Evolutionary conservation across 805 yeast genomes (phyloP).

Genomic region (Priceomyces fermenticarens): DNA sequence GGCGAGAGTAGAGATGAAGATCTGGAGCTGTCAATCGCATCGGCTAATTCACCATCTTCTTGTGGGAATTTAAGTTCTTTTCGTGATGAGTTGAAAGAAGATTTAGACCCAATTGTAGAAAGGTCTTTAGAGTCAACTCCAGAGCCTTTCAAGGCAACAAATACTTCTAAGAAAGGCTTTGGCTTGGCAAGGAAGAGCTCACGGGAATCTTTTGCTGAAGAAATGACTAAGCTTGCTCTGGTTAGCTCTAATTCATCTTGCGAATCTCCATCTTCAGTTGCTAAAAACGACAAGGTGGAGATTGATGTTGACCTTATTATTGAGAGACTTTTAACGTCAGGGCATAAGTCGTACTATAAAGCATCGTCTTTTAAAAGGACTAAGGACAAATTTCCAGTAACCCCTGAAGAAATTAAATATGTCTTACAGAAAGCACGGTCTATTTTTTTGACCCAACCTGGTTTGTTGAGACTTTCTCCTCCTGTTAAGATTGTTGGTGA

Average conservation of each 20-base stretch:
- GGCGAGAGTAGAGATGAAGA: slow-evolving; percentile 30
- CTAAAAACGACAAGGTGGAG: slow-evolving; percentile 13
- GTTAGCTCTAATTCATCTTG: slow-evolving; percentile 13
- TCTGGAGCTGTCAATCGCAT: slow-evolving; percentile 37
- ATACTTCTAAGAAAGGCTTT: background rate
- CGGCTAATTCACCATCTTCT: slow-evolving; percentile 14
- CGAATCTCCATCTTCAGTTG: slow-evolving; percentile 12
- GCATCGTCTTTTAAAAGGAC: slow-evolving; percentile 22
- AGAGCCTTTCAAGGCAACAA: slow-evolving; percentile 9
- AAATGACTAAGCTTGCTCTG: background rate
- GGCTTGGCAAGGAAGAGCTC: background rate
- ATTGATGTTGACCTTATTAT: slow-evolving; percentile 63
- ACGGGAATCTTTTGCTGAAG: background rate
- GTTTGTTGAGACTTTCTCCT: slow-evolving; percentile 62
- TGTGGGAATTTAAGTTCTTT: background rate
- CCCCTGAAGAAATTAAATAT: slow-evolving; percentile 52
- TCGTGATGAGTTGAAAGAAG: slow-evolving; percentile 8
- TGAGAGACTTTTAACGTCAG: slow-evolving; percentile 54
- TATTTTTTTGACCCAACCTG: slow-evolving; percentile 62
- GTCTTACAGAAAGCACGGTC: slow-evolving; percentile 53
- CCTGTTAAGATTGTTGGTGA: slow-evolving; percentile 85
- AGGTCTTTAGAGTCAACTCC: slow-evolving; percentile 27
- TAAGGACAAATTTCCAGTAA: slow-evolving; percentile 49
- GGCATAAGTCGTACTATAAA: slow-evolving; percentile 19
- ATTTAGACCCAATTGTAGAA: slow-evolving; percentile 31